Evolutionary conservation across 2,329 filamentous ascomycete species (phyloP), one percentile per base, ranked within the genome.

Genomic region (Aspergillus fumigatus): DNA sequence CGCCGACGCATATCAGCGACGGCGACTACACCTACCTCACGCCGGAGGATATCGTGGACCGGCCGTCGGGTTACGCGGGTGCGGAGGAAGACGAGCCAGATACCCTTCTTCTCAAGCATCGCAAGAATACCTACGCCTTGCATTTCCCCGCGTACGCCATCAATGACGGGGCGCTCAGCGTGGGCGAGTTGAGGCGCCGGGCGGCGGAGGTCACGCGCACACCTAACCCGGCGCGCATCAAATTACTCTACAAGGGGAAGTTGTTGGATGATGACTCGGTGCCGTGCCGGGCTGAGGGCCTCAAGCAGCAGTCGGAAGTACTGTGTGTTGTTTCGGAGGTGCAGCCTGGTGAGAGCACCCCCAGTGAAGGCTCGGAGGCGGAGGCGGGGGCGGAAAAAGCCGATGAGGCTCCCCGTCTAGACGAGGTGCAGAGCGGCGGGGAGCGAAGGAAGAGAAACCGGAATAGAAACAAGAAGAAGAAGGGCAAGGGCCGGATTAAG

Each of bases 241-340:
- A 73, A 54, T 59, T 80, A 38, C 66, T 80, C 4, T 80, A 80
- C 66, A 80, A 80, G 65, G 77, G 77, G 26, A 74, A 71, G 29
- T 59, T 77, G 38, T 63, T 80, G 50, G 75, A 74, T 53, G 68
- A 78, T 57, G 73, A 80, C 61, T 54, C 61, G 4, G 60, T 61
- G 43, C 64, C 73, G 9, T 75, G 77, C 55, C 74, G 73, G 58
- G 64, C 70, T 38, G 76, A 78, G 56, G 74, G 76, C 17, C 67
- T 80, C 38, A 79, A 79, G 59, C 78, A 80, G 59, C 72, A 79
- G 51, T 79, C 77, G 3, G 74, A 79, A 61, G 70, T 80, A 50
- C 64, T 78, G 54, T 77, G 74, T 52, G 76, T 79, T 41, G 73
- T 79, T 27, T 76, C 75, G 4, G 74, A 77, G 49, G 69, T 67